Base-by-base conservation (phyloP, 495 filamentous ascomycete species). In the Aspergillus funiculosus region DNA sequence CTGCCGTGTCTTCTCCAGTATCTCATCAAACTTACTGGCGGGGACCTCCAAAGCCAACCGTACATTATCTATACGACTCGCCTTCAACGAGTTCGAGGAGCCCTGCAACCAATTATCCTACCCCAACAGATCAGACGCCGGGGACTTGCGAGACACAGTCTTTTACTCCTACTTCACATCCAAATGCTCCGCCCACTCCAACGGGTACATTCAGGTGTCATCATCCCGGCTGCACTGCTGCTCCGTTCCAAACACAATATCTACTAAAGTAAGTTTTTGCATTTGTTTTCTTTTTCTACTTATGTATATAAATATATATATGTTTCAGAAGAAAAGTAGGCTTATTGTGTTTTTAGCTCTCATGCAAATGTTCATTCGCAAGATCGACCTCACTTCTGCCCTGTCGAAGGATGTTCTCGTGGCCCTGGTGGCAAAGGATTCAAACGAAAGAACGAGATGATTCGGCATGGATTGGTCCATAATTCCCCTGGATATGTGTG, bases 361-460 rank as follows among this genome's bases (percentile, higher is more conserved):
- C 94, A 98, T 64, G 85, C 85, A 36, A 98, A 97, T 60, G 94
- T 98, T 5, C 92, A 98, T 63, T 94, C 89, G 4, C 86, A 87
- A 50, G 83, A 78, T 46, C 76, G 92, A 26, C 89, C 89, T 11
- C 91, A 97, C 63, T 97, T 90, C 58, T 98, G 94, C 62, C 81
- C 87, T 0, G 81, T 94, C 10, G 73, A 77, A 21, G 82, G 77
- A 1, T 98, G 92, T 63, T 69, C 86, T 15, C 79, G 92, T 24
- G 81, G 78, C 5, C 77, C 87, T 50, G 86, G 85, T 10, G 92
- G 92, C 11, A 94, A 87, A 63, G 92, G 94, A 0, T 98, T 98
- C 74, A 98, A 98, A 63, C 80, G 94, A 29, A 97, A 98, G 65
- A 98, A 98, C 54, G 94, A 98, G 68, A 97, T 98, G 94, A 95